These are phyloP conservation scores for Ganoderma multipileum DNA, from an alignment of 1,284 basidiomycete species.

Conservation along the genomic window DNA sequence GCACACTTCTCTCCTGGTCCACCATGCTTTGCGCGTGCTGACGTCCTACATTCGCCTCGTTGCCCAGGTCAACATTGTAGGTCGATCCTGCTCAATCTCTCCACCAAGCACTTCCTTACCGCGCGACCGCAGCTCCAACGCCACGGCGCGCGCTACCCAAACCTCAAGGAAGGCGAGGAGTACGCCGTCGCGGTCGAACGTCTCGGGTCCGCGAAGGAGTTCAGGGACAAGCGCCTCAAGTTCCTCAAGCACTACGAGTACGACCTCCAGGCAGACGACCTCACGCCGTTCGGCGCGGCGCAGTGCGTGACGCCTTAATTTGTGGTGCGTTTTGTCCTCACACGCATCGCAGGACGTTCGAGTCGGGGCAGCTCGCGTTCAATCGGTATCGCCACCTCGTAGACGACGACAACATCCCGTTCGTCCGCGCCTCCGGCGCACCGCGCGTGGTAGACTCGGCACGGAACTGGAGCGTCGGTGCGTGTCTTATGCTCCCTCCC, in stretches of 20 bases:
- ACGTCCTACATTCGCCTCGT: neutral
- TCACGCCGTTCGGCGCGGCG: conserved; percentile 74
- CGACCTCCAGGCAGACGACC: conserved; percentile 61
- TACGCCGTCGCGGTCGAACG: conserved; percentile 44
- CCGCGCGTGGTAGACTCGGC: conserved; percentile 73
- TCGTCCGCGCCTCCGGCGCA: conserved; percentile 69
- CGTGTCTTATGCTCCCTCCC: conserved; percentile 24
- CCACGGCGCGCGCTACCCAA: conserved; percentile 85
- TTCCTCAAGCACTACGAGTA: conserved; percentile 72
- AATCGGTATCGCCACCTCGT: conserved; percentile 59
- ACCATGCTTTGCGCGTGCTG: neutral
- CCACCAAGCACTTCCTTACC: neutral
- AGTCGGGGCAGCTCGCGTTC: conserved; percentile 56
- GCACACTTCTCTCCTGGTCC: neutral
- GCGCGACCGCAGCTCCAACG: conserved; percentile 70
- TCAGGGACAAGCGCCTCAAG: conserved; percentile 54
- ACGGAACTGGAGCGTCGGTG: conserved; percentile 74
- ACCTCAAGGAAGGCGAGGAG: conserved; percentile 48
- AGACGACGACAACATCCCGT: conserved; percentile 53
- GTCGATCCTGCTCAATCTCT: conserved; percentile 11
- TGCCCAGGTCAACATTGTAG: conserved; percentile 29
- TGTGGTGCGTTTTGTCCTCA: neutral
- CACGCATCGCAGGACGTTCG: conserved; percentile 49
- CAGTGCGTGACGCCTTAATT: conserved; percentile 57
- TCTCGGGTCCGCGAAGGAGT: conserved; percentile 51